Conservation (phyloP, 2,329 filamentous ascomycete species). For the Akanthomyces uredinophilus region DNA sequence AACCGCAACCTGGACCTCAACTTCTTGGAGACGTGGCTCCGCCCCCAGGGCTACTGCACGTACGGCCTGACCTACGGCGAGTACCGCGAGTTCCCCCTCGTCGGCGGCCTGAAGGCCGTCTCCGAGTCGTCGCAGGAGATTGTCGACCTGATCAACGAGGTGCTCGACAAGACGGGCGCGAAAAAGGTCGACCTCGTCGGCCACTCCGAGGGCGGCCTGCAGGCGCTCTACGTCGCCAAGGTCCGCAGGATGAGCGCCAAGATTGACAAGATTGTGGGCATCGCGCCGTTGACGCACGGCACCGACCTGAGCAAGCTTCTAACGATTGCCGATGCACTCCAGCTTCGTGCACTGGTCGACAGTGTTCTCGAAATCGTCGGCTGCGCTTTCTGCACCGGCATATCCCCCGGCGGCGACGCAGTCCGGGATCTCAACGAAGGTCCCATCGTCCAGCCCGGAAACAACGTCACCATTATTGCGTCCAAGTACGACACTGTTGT, state of each 20-base stretch:
- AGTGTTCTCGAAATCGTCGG: slow-evolving; percentile 13
- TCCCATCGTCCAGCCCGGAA: slow-evolving; percentile 17
- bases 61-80: slow-evolving; percentile 20
- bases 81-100: slow-evolving; percentile 15
- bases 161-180: slow-evolving; percentile 17
- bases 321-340: slow-evolving; percentile 5
- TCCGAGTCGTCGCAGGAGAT: slow-evolving; percentile 18
- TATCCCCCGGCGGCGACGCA: slow-evolving; percentile 9
- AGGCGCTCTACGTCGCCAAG: slow-evolving; percentile 20
- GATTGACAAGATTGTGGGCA: slow-evolving; percentile 19
- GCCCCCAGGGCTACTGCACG: slow-evolving; percentile 18
- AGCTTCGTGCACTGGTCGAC: neutral
- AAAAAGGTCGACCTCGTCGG: slow-evolving; percentile 21
- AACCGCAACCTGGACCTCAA: slow-evolving; percentile 18
- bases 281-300: slow-evolving; percentile 19
- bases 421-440: slow-evolving; percentile 15
- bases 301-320: slow-evolving; percentile 15
- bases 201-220: slow-evolving; percentile 22
- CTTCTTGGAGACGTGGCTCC: slow-evolving; percentile 18
- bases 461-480: slow-evolving; percentile 17
- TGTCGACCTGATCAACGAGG: slow-evolving; percentile 18
- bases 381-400: slow-evolving; percentile 16
- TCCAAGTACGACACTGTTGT: slow-evolving; percentile 15
- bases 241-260: slow-evolving; percentile 14
- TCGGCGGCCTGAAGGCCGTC: slow-evolving; percentile 19